Percentiles rank a stretch among this genome's conserved stretches.
These are phyloP conservation scores for Diaporthe sp. DNA, from an alignment of 2,329 filamentous ascomycete species.

Conservation along the genomic window DNA sequence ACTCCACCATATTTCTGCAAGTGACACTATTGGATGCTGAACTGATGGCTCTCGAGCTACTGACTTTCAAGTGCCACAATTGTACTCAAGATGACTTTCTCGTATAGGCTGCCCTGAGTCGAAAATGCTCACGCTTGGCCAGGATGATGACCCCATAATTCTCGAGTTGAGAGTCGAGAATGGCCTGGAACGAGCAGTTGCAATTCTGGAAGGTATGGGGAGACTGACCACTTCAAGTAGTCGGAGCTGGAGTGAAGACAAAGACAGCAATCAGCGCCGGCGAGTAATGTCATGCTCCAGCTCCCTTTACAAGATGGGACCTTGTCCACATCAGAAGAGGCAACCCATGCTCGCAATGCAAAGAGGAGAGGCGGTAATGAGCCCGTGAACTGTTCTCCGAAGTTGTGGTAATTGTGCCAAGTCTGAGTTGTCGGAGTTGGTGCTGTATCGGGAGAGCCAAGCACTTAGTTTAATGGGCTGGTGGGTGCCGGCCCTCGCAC, in stretches of 20 bases:
- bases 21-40: neutral
- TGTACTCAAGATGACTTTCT: neutral
- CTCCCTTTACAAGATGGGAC: neutral
- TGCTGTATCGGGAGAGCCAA: slow-evolving; percentile 23
- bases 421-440: slow-evolving; percentile 10
- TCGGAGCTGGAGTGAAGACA: neutral
- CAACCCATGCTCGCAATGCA: neutral
- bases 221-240: neutral
- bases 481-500: slow-evolving; percentile 4
- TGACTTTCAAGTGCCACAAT: neutral
- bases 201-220: neutral
- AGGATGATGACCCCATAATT: neutral
- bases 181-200: neutral
- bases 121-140: neutral
- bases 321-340: neutral
- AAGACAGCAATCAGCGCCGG: neutral
- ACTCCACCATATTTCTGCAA: neutral
- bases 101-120: neutral
- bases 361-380: slow-evolving; percentile 19
- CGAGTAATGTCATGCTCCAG: slow-evolving; percentile 7
- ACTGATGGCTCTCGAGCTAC: neutral
- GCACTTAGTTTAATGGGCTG: slow-evolving; percentile 25
- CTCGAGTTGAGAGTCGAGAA: neutral
- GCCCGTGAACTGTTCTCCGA: neutral
- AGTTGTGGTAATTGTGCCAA: slow-evolving; percentile 27